Evolutionary conservation across 352 stramenopile genomes (phyloP), one percentile per base, ranked within the genome.

Genomic region (Phytopythium litorale): DNA sequence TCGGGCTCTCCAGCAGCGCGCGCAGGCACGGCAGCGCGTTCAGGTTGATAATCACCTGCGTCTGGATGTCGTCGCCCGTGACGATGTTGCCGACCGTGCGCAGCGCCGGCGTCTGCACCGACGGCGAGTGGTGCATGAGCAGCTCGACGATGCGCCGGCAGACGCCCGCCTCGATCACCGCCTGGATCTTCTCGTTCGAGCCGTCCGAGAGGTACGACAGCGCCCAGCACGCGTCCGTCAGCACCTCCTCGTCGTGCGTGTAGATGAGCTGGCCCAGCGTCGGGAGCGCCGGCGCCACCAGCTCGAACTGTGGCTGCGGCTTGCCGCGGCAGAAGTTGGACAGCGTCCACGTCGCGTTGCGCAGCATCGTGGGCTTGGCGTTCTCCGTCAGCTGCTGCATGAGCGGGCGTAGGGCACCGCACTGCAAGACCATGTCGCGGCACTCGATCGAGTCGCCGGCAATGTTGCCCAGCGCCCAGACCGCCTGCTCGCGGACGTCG

Each of bases 391-490:
- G 82, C 58, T 99, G 95, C 66, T 94, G 78, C 56, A 99, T 87
- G 32, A 99, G 82, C 15, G 97, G 94, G 55, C 90, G 82, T 77
- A 99, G 95, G 4, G 96, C 96, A 48, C 94, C 92, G 42, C 73
- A 81, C 52, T 91, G 79, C 28, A 99, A 82, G 19, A 99, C 97
- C 65, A 99, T 84, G 83, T 99, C 97, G 64, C 97, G 84, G 76
- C 94, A 99, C 48, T 97, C 81, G 49, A 96, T 91, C 12, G 92
- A 98, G 77, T 99, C 98, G 66, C 97, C 98, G n/a, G 98, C 97
- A 80, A 99, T 99, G 79, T 99, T 99, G 60, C 97, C 97, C 23
- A 99, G 80, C 21, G 97, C 98, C 98, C 98, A 99, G 21, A 99
- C 96, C 13, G 85, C 87, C 71, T 97, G 89, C 68, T 99, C 97